A percentile compares a stretch with the other conserved stretches of the same genome.
Conservation (phyloP, 306 rosid species). For the Mimosa pudica region DNA sequence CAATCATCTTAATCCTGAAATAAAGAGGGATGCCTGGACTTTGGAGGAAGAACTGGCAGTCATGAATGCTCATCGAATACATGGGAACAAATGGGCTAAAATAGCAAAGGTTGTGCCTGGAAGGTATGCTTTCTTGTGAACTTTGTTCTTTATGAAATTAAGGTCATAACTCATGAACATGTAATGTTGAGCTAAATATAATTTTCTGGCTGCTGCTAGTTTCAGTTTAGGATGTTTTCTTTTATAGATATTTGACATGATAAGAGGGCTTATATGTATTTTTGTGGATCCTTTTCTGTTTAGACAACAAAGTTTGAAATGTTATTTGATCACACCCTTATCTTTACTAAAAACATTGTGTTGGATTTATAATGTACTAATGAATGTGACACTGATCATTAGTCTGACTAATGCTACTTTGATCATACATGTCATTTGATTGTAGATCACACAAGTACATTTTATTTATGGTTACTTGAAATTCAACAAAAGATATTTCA, state of each 20-base stretch:
- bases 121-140: slow-evolving; percentile 62
- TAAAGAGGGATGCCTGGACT: slow-evolving; percentile 95
- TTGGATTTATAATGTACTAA: background rate
- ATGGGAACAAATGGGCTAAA: slow-evolving; percentile 99
- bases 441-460: slow-evolving; percentile 7
- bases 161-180: slow-evolving; percentile 29
- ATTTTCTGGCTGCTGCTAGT: slow-evolving; percentile 11
- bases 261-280: slow-evolving; percentile 8
- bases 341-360: background rate
- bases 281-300: slow-evolving; percentile 21
- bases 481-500: slow-evolving; percentile 17
- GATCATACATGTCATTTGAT: slow-evolving; percentile 2
- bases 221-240: slow-evolving; percentile 7
- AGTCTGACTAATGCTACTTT: background rate
- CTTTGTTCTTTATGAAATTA: slow-evolving; percentile 26
- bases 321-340: background rate
- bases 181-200: slow-evolving; percentile 17
- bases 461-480: slow-evolving; percentile 17
- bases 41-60: slow-evolving; percentile 83
- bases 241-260: slow-evolving; percentile 9
- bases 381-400: background rate
- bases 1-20: slow-evolving; percentile 94
- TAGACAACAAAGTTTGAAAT: slow-evolving; percentile 1
- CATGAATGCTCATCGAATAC: slow-evolving; percentile 78
- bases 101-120: slow-evolving; percentile 91